Conservation (phyloP, 768 basidiomycete genomes). For the Rhizopogon roseolus region DNA sequence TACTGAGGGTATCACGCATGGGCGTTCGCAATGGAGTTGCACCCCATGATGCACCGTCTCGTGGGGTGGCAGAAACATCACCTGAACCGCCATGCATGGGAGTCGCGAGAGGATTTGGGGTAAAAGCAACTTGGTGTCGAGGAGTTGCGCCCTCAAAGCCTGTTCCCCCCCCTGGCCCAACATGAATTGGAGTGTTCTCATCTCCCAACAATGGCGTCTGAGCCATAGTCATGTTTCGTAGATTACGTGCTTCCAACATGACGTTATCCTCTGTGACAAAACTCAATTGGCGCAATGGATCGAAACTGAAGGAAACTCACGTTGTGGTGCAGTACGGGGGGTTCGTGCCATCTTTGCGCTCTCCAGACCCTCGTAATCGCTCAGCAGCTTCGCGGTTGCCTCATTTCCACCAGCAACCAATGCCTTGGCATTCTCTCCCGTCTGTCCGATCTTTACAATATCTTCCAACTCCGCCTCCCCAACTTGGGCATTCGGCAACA, state of each 20-base stretch:
- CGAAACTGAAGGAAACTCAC: constrained; percentile 44
- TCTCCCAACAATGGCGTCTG: constrained; percentile 96
- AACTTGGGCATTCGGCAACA: constrained; percentile 86
- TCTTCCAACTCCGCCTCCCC: constrained; percentile 94
- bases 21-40: constrained; percentile 93
- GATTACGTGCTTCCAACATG: constrained; percentile 90
- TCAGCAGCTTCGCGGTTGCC: constrained; percentile 80
- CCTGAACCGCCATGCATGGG: constrained; percentile 51
- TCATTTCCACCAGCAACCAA: constrained; percentile 80
- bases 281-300: constrained; percentile 5
- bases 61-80: constrained; percentile 51
- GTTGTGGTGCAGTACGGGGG: constrained; percentile 89
- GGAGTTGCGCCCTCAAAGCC: constrained; percentile 96
- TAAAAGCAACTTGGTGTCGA: constrained; percentile 84
- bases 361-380: constrained; percentile 89
- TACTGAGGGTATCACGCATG: constrained; percentile 83
- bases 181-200: constrained; percentile 93
- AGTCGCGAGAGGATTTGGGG: constrained; percentile 94
- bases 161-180: constrained; percentile 67
- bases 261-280: constrained; percentile 80
- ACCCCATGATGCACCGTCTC: constrained; percentile 33
- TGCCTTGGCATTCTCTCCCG: constrained; percentile 84
- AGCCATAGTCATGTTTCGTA: constrained; percentile 87
- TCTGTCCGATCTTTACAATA: constrained; percentile 96
- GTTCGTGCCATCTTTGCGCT: constrained; percentile 90